These are phyloP conservation scores for Aschersonia sp. DNA, from an alignment of 2,329 filamentous ascomycete species.

Conservation along the genomic window DNA sequence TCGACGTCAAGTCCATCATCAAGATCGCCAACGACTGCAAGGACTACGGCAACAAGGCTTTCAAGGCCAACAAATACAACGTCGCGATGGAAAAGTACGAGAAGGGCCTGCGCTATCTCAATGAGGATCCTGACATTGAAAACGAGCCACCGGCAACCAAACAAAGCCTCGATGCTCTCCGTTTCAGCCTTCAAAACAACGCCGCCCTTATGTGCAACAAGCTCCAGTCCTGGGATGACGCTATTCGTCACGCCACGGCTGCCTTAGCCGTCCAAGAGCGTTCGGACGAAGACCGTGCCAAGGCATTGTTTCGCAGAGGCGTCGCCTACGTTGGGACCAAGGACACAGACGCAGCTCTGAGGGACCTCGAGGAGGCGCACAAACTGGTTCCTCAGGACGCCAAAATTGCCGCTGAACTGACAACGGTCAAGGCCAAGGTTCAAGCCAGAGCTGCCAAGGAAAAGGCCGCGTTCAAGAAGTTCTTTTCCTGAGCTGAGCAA, in stretches of 20 bases:
- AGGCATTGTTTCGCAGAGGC: conserved; percentile 75
- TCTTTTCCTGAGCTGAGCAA: conserved; percentile 42
- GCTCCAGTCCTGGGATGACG: conserved; percentile 56
- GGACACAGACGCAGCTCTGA: conserved; percentile 70
- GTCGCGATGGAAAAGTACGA: conserved; percentile 82
- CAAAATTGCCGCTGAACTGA: conserved; percentile 60
- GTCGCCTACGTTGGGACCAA: conserved; percentile 61
- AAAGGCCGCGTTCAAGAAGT: conserved; percentile 85
- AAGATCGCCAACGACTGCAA: conserved; percentile 78
- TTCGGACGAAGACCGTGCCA: conserved; percentile 67
- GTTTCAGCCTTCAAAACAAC: conserved; percentile 81
- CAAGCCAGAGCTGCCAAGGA: conserved; percentile 68
- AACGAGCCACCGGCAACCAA: conserved; percentile 55
- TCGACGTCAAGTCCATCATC: conserved; percentile 53
- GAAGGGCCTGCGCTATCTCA: conserved; percentile 79
- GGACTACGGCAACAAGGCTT: conserved; percentile 81
- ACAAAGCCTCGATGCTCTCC: conserved; percentile 53
- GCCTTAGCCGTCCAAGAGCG: conserved; percentile 55
- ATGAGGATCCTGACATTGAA: conserved; percentile 66
- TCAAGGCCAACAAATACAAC: conserved; percentile 60
- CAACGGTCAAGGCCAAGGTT: conserved; percentile 61
- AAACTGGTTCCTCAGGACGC: conserved; percentile 61
- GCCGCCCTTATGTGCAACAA: conserved; percentile 76
- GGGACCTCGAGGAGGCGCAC: conserved; percentile 62
- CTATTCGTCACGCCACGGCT: conserved; percentile 51